Conservation (phyloP, 768 basidiomycete genomes). For the Russula compacta region DNA sequence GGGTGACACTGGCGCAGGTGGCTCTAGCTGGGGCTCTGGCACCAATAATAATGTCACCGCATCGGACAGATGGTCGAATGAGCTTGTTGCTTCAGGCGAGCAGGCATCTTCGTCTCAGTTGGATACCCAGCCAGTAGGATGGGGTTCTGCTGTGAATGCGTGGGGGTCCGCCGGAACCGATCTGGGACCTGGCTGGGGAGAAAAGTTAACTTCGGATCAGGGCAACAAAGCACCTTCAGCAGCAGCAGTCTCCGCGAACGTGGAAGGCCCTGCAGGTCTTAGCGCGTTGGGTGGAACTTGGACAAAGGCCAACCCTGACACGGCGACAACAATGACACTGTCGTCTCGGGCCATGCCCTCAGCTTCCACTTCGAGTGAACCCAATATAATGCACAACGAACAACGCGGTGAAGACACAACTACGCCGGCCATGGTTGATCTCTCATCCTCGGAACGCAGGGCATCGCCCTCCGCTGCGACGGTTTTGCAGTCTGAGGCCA, state of each 20-base stretch:
- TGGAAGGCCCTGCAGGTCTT: not conserved
- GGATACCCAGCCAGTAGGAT: not conserved
- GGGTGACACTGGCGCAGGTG: constrained; percentile 2
- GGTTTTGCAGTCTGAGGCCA: not conserved
- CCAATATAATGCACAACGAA: not conserved
- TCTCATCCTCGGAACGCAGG: not conserved
- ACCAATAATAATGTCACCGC: not conserved
- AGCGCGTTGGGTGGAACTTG: not conserved
- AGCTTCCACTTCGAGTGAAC: not conserved
- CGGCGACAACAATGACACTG: not conserved
- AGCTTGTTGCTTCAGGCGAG: not conserved
- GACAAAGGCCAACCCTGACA: not conserved
- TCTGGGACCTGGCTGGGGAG: constrained; percentile 7
- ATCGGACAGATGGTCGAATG: not conserved
- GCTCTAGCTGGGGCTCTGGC: constrained; percentile 1
- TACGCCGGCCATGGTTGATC: not conserved
- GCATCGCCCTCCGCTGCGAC: not conserved
- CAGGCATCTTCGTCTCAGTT: not conserved
- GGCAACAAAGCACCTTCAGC: not conserved
- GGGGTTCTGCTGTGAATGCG: not conserved
- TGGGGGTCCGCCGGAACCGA: not conserved
- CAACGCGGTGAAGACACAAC: not conserved
- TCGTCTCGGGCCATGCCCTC: not conserved
- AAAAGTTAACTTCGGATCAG: not conserved
- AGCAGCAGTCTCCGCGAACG: not conserved